These are phyloP conservation scores for Yamadazyma dendronema DNA, from an alignment of 1,139 yeast genomes.

Conservation along the genomic window DNA sequence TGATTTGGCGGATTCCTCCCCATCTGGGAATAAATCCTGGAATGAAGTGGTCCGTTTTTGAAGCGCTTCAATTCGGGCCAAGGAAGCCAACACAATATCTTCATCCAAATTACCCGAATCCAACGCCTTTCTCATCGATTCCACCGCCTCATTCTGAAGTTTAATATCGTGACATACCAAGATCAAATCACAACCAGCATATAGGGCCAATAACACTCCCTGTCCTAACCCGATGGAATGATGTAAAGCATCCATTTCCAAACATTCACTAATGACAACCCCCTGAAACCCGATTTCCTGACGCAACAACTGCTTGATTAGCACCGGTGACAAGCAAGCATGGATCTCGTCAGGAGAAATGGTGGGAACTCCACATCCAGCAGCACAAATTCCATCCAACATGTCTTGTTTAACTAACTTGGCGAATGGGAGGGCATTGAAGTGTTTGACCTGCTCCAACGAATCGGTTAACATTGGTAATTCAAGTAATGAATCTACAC, in stretches of 20 bases:
- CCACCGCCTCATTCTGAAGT: constrained; percentile 61
- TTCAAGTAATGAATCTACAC: constrained; percentile 57
- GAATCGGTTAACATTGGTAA: constrained; percentile 61
- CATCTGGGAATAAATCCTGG: constrained; percentile 45
- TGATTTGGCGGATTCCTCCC: constrained; percentile 29
- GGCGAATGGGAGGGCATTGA: constrained; percentile 54
- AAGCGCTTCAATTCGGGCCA: constrained; percentile 44
- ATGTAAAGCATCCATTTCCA: constrained; percentile 64
- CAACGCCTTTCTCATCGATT: constrained; percentile 53
- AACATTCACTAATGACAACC: constrained; percentile 61
- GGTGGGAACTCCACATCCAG: constrained; percentile 71
- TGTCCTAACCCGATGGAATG: constrained; percentile 66
- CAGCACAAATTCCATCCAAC: constrained; percentile 58
- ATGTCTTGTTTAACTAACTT: constrained; percentile 46
- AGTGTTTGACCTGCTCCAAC: constrained; percentile 51
- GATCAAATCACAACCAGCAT: constrained; percentile 67
- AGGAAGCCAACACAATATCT: constrained; percentile 41
- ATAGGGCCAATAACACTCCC: constrained; percentile 60
- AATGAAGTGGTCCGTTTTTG: constrained; percentile 47
- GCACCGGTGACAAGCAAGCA: constrained; percentile 61
- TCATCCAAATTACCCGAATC: constrained; percentile 50
- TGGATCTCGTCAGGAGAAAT: constrained; percentile 61
- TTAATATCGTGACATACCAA: constrained; percentile 59
- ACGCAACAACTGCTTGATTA: constrained; percentile 53
- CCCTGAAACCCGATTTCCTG: constrained; percentile 56